phyloP scores from a whole-genome alignment of 805 yeast species.

The Phaffomyces opuntiae region DNA sequence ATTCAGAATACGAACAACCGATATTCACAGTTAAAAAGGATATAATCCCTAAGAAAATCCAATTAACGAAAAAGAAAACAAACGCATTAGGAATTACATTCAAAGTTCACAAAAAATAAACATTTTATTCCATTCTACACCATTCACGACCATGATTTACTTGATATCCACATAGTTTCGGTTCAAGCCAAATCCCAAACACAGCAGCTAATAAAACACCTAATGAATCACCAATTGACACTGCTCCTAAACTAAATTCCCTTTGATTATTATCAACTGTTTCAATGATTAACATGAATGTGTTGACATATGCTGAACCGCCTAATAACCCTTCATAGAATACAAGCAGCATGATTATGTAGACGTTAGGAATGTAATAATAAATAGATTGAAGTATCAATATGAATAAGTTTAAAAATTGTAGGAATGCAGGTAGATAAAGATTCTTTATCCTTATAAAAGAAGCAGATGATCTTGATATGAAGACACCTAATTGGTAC shows the following conservation, averaged over 20 bases:
- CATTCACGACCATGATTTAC: conserved; percentile 68
- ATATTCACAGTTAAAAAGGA: neutral
- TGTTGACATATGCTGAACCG: conserved; percentile 85
- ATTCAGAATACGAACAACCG: conserved; percentile 16
- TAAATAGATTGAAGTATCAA: conserved; percentile 59
- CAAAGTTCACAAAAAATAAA: conserved; percentile 7
- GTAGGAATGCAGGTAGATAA: conserved; percentile 59
- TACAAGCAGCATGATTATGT: conserved; percentile 53
- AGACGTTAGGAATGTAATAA: conserved; percentile 51
- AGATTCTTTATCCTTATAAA: conserved; percentile 52
- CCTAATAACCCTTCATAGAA: conserved; percentile 90
- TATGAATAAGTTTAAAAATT: conserved; percentile 52
- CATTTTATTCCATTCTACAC: conserved; percentile 42
- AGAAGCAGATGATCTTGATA: conserved; percentile 79
- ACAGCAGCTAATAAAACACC: conserved; percentile 83
- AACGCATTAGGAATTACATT: conserved; percentile 14
- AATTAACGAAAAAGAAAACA: conserved; percentile 10
- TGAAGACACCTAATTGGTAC: conserved; percentile 88
- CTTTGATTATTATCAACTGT: conserved; percentile 42
- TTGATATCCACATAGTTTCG: conserved; percentile 64
- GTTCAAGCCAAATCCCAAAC: conserved; percentile 69
- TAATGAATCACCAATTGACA: conserved; percentile 74
- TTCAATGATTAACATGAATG: conserved; percentile 73
- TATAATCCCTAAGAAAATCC: conserved; percentile 7
- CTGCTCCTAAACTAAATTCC: conserved; percentile 79